These are phyloP conservation scores for Babesia bigemina DNA, from an alignment of 169 alveolate genomes.

Conservation along the genomic window DNA sequence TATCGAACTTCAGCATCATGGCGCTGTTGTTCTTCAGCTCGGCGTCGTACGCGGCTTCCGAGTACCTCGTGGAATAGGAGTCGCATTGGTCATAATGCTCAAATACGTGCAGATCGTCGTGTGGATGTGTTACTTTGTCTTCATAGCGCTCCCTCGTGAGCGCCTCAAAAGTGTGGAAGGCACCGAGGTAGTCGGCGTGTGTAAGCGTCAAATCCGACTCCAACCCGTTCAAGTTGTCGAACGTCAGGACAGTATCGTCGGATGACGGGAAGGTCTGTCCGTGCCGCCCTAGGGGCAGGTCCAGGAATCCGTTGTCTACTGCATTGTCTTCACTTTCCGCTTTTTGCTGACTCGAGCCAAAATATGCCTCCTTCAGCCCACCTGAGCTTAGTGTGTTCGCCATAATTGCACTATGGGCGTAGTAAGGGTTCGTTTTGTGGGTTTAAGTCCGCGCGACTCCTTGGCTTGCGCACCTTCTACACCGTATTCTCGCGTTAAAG, in stretches of 20 bases:
- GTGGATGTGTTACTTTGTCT: not conserved
- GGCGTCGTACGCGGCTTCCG: conserved; percentile 24
- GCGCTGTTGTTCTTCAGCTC: conserved; percentile 2
- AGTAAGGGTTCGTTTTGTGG: too few species aligned
- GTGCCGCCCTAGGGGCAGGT: not conserved
- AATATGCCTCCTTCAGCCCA: not conserved
- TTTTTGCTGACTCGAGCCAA: not conserved
- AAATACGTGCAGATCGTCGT: not conserved
- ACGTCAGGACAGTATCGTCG: not conserved
- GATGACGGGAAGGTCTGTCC: not conserved
- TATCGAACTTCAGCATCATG: conserved; percentile 29
- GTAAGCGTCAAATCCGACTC: not conserved
- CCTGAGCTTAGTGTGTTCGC: not conserved
- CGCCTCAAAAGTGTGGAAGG: conserved; percentile 2
- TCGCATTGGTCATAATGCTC: conserved; percentile 8
- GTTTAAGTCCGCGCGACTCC: too few species aligned
- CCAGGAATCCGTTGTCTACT: not conserved
- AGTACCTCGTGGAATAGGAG: conserved; percentile 29
- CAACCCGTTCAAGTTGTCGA: not conserved
- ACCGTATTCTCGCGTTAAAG: too few species aligned
- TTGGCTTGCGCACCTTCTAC: too few species aligned
- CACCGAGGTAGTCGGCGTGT: conserved; percentile 13
- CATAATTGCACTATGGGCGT: not conserved
- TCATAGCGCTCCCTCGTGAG: not conserved
- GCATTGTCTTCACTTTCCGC: not conserved